phyloP scores from a whole-genome alignment of 768 basidiomycete species.

The Collybia nuda region DNA sequence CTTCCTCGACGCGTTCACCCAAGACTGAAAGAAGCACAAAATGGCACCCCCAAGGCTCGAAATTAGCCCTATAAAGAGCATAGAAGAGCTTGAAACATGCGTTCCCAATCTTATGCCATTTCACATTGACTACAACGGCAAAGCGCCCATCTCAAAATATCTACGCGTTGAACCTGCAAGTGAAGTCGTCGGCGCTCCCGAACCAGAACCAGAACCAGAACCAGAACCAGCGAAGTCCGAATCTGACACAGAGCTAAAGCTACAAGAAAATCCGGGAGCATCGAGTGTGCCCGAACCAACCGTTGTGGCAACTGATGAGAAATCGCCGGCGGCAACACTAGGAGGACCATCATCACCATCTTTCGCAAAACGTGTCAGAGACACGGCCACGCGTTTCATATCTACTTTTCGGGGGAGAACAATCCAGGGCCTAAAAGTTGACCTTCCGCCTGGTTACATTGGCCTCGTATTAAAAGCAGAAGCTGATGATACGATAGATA shows the following conservation, averaged over 20 bases:
- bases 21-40: no score
- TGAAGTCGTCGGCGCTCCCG: conserved; percentile 26
- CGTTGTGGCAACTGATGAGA: neutral
- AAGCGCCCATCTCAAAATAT: conserved; percentile 73
- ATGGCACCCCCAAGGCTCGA: no score
- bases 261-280: neutral
- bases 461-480: conserved; percentile 59
- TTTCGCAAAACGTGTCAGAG: conserved; percentile 20
- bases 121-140: conserved; percentile 67
- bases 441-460: conserved; percentile 63
- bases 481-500: conserved; percentile 10
- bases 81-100: conserved; percentile 25
- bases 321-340: neutral
- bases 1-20: no score
- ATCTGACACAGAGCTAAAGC: conserved; percentile 7
- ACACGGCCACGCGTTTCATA: conserved; percentile 39
- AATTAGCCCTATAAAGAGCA: no score
- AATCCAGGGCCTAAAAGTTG: conserved; percentile 64
- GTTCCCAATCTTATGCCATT: conserved; percentile 83
- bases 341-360: neutral
- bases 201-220: conserved; percentile 6
- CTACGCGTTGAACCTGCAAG: conserved; percentile 55
- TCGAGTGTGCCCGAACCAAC: neutral
- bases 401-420: conserved; percentile 78
- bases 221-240: neutral